phyloP scores from a whole-genome alignment of 371 early-diverging fungal genomes.

The Actinomortierella ambigua region DNA sequence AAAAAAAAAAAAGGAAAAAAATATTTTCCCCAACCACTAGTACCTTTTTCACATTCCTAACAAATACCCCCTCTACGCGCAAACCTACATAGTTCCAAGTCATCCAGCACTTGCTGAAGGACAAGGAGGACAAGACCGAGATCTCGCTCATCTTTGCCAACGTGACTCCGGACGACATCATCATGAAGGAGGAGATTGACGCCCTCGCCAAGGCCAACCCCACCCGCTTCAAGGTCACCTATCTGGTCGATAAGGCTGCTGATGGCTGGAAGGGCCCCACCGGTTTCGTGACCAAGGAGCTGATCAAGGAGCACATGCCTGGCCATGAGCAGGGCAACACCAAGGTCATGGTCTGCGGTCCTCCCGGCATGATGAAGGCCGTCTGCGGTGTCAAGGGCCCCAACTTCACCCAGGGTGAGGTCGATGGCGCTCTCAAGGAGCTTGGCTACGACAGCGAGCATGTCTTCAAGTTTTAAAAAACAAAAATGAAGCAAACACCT shows the following conservation, averaged over 20 bases:
- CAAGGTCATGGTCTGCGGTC: slow-evolving; percentile 91
- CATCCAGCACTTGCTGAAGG: slow-evolving; percentile 67
- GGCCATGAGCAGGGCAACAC: slow-evolving; percentile 49
- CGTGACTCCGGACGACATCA: slow-evolving; percentile 83
- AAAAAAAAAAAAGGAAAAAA: too few relatives aligned
- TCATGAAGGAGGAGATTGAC: slow-evolving; percentile 83
- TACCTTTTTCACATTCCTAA: too few relatives aligned
- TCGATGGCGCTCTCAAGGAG: slow-evolving; percentile 81
- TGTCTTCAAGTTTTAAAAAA: slow-evolving; percentile 90
- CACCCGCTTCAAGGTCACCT: slow-evolving; percentile 80
- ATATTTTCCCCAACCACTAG: too few relatives aligned
- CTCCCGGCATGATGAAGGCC: slow-evolving; percentile 74
- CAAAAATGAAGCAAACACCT: too few relatives aligned
- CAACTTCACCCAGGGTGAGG: slow-evolving; percentile 85
- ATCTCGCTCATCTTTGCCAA: slow-evolving; percentile 90
- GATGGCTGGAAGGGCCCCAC: slow-evolving; percentile 66
- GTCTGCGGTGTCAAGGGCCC: slow-evolving; percentile 87
- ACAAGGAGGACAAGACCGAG: slow-evolving; percentile 83
- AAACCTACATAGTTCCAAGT: slow-evolving; percentile 69
- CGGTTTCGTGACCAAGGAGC: slow-evolving; percentile 74
- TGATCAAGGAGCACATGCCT: slow-evolving; percentile 70
- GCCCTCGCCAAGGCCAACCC: slow-evolving; percentile 68
- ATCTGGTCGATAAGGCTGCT: slow-evolving; percentile 78
- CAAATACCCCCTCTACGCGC: too few relatives aligned
- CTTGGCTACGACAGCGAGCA: slow-evolving; percentile 78